These are phyloP conservation scores for Neoboletus brunneissimus DNA, from an alignment of 768 basidiomycete genomes.

Conservation along the genomic window DNA sequence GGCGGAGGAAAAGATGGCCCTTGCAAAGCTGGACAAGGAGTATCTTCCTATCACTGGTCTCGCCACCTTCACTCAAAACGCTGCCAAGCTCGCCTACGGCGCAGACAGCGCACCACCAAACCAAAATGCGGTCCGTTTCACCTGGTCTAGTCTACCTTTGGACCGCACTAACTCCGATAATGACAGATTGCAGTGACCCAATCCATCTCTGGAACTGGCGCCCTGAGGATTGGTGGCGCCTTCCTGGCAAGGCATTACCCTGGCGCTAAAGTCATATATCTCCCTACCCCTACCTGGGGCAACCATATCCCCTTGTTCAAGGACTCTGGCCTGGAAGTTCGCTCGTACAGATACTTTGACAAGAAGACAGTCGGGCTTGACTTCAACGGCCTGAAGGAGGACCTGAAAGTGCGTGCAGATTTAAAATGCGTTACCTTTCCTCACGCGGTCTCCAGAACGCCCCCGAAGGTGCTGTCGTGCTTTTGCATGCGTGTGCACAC, in stretches of 20 bases:
- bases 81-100: constrained; percentile 90
- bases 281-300: constrained; percentile 95
- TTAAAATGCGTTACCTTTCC: background rate
- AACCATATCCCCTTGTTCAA: constrained; percentile 94
- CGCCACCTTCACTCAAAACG: constrained; percentile 77
- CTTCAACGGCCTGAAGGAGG: constrained; percentile 85
- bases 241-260: constrained; percentile 91
- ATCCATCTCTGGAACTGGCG: constrained; percentile 97
- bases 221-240: constrained; percentile 90
- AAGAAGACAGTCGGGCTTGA: constrained; percentile 89
- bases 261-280: constrained; percentile 82
- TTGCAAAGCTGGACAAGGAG: constrained; percentile 82
- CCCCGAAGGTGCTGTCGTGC: constrained; percentile 77
- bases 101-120: constrained; percentile 69
- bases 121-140: constrained; percentile 63
- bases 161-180: background rate
- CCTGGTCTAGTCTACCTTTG: background rate
- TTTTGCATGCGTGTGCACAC: constrained; percentile 96
- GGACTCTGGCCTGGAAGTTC: constrained; percentile 92
- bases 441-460: constrained; percentile 44
- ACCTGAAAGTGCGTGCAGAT: constrained; percentile 62
- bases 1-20: constrained; percentile 74
- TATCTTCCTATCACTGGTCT: constrained; percentile 96
- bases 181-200: constrained; percentile 83
- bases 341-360: constrained; percentile 91